Base-by-base conservation (phyloP, 768 basidiomycete genomes). In the Leccinum olivaceopallidum region DNA sequence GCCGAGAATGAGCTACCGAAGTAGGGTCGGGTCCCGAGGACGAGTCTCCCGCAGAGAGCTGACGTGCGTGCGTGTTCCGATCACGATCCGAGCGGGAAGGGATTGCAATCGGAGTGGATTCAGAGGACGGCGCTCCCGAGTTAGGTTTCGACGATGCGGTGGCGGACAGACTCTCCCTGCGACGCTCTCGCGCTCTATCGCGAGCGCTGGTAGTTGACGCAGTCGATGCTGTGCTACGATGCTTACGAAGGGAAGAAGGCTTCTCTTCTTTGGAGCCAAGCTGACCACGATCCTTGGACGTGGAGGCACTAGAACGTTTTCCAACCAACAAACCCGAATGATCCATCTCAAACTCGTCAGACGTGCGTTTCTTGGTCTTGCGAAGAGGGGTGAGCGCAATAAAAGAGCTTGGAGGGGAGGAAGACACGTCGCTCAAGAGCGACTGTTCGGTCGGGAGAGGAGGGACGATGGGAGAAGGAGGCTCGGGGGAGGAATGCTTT, bases 301-400 rank as follows among this genome's bases (percentile, higher is more conserved):
- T 22, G n/a, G 77, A 71, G 28, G 70, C 65, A 37, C 71, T 70
- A 39, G 71, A 60, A 44, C 78, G 80, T 66, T 87, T 89, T 9
- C 83, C 81, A 14, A 85, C 76, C 53, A 89, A 75, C 32, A 76
- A 71, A 6, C 90, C 89, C 7, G 83, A 76, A 57, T 91, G 84
- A 68, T 92, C 90, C 78, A 89, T 76, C 68, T 90, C 90, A 69
- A 92, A 91, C 70, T 92, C 91, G 57, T 90, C 90, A 2, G 91
- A 92, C 0, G 87, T 86, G 28, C 90, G 85, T 67, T 91, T 92
- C 75, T 83, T 85, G 5, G 88, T 81, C 60, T 82, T 85, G 39
- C 85, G 83, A 10, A 76, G 73, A n/a, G 71, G 71, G 0, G 69
- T 71, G 70, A 76, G 73, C 0, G 68, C 72, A 12, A 72, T 70